Evolutionary conservation across 257 asterid genomes (phyloP), one percentile per base, ranked within the genome.

Genomic region (Rubia yunnanensis): DNA sequence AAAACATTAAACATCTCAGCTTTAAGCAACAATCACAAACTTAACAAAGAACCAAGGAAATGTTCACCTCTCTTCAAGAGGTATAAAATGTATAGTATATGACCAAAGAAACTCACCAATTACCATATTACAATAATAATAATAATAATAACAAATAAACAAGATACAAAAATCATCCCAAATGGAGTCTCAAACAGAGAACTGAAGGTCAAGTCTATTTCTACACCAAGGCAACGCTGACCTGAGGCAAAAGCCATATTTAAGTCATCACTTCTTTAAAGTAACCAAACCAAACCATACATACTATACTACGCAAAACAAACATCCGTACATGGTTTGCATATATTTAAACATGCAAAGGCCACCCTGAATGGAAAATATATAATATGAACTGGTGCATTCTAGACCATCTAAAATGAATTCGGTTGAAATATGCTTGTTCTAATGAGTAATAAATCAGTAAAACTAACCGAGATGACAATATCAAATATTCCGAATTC

Each of bases 161-260:
- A 4, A 24, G 7, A 15, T 58, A 35, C 41, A 58, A 30, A 34
- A 58, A 17, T 58, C 20, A 17, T 31, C 14, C 20, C 41, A 58
- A 1, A 15, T 58, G 41, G 14, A 31, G 41, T 41, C 63, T 30
- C 63, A 30, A 58, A 57, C n/a, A 56, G 32, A 54, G 28, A 26
- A 55, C 3, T 26, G 30, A 26, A 55, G 30, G 18, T 26, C 4
- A 24, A 30, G 14, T 74, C 83, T 92, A 92, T 88, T 76, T 96
- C 83, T 86, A 86, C 99, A 88, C 96, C 96, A 88, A 88, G 85
- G 89, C 95, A 90, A 82, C 74, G 95, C 90, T 92, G 85, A 86
- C 95, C 85, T 77, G 90, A 81, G 74, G 94, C 72, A 87, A 87
- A 89, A 82, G 83, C 96, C 96, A 86, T 82, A 94, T 88, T 96